Evolutionary conservation across 345 rosid species (phyloP).

Genomic region (Carallia brachiata): DNA sequence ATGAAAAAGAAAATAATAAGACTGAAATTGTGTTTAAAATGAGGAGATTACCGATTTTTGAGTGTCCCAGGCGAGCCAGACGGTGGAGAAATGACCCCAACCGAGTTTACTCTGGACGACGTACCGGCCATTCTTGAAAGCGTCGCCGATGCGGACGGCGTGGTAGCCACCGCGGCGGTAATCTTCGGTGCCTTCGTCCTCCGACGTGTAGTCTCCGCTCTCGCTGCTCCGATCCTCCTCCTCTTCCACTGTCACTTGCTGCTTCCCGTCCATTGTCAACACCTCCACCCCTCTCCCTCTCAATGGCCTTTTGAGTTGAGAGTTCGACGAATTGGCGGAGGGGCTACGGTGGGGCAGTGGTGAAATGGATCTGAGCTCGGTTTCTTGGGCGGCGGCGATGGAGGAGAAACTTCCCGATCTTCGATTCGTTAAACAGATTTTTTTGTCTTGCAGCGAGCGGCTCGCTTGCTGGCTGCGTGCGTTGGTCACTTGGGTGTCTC

Average conservation of each 20-base stretch:
- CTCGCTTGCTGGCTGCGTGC: too few species aligned
- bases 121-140: slow-evolving; percentile 60
- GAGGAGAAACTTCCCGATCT: too few species aligned
- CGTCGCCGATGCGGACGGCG: slow-evolving; percentile 61
- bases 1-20: background rate
- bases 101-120: slow-evolving; percentile 71
- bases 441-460: too few species aligned
- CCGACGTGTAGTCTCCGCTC: slow-evolving; percentile 59
- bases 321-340: background rate
- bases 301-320: too few species aligned
- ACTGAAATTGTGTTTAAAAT: background rate
- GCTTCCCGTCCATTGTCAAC: slow-evolving; percentile 34
- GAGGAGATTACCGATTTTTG: slow-evolving; percentile 36
- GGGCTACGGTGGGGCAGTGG: too few species aligned
- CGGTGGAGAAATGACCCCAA: slow-evolving; percentile 86
- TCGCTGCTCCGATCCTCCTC: slow-evolving; percentile 45
- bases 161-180: slow-evolving; percentile 74
- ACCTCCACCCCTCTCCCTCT: background rate
- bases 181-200: slow-evolving; percentile 75
- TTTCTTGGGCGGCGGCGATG: too few species aligned
- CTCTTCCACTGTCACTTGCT: slow-evolving; percentile 9
- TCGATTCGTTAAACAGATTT: too few species aligned
- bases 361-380: too few species aligned
- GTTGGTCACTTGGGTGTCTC: too few species aligned
- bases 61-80: slow-evolving; percentile 80